Evolutionary conservation across 805 yeast genomes (phyloP).

Genomic region (Nakazawaea pomicola): DNA sequence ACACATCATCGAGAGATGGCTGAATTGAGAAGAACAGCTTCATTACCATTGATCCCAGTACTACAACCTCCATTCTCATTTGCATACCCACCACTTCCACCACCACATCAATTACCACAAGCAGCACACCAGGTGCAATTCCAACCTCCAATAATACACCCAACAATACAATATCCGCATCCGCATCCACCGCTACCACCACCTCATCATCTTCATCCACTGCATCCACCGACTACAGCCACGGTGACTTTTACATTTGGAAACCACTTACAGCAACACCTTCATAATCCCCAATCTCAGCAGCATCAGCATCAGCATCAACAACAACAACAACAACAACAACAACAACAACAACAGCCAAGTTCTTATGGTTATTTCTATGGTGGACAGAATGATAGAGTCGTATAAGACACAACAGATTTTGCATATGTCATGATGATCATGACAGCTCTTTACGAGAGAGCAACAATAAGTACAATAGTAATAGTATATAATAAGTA

Average conservation of each 20-base stretch:
- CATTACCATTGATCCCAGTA: neutral
- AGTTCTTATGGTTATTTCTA: neutral
- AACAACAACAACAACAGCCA: neutral
- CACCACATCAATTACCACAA: too few relatives aligned
- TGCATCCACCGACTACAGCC: too few relatives aligned
- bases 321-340: too few relatives aligned
- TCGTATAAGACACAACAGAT: neutral
- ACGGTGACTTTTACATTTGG: too few relatives aligned
- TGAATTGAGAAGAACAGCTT: neutral
- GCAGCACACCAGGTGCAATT: neutral
- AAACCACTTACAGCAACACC: too few relatives aligned
- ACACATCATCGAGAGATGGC: neutral
- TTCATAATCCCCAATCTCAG: too few relatives aligned
- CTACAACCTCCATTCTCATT: neutral
- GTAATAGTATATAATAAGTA: too few relatives aligned
- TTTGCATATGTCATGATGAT: neutral
- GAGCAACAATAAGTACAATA: too few relatives aligned
- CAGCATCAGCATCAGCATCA: too few relatives aligned
- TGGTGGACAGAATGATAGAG: neutral
- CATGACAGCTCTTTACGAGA: too few relatives aligned
- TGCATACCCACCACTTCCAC: neutral
- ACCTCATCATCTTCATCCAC: too few relatives aligned
- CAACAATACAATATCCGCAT: neutral
- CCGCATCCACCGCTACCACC: too few relatives aligned
- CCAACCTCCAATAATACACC: neutral